Evolutionary conservation across 2,329 filamentous ascomycete species (phyloP), one percentile per base, ranked within the genome.

Genomic region (Aureobasidium sp.): DNA sequence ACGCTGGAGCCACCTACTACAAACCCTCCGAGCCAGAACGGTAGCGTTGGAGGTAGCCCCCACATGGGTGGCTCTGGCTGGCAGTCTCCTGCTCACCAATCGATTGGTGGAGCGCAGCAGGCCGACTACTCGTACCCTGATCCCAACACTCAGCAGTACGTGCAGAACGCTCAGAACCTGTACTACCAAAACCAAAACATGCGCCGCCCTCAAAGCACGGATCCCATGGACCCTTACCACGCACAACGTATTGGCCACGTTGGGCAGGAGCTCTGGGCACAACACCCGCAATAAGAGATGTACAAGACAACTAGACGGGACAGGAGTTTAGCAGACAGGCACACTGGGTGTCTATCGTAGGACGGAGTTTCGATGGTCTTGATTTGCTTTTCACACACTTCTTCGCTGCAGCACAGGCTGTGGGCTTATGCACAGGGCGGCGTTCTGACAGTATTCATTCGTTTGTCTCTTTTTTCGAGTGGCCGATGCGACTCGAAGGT

Each of bases 61-160:
- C 92, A 97, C 74, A 90, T 96, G 85, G 68, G 78, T 65, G 86
- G 82, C 64, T 82, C 90, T 65, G 89, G 90, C 61, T 97, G 93
- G 92, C 89, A 91, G 67, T 95, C 91, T 5, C 91, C 91, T 4
- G 85, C 87, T 2, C 89, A 92, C 67, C 84, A 85, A 66, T 82
- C 83, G 36, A 85, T 91, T 67, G 85, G 88, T 11, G 87, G 88
- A 9, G 88, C 91, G 55, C 68, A 68, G 31, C 68, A 70, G 44
- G 80, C 80, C 65, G 92, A 91, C 65, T 96, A 95, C 71, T 85
- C 88, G 8, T 95, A 97, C 68, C 89, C 90, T 0, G 91, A 96
- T 68, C 84, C 85, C 5, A 79, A 78, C 29, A 87, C 87, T 64
- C 64, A 67, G 57, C 67, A 65, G 49, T 71, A 71, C 60, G 63